Base-by-base conservation (phyloP, 2,329 filamentous ascomycete species). In the Penicillium sp. region DNA sequence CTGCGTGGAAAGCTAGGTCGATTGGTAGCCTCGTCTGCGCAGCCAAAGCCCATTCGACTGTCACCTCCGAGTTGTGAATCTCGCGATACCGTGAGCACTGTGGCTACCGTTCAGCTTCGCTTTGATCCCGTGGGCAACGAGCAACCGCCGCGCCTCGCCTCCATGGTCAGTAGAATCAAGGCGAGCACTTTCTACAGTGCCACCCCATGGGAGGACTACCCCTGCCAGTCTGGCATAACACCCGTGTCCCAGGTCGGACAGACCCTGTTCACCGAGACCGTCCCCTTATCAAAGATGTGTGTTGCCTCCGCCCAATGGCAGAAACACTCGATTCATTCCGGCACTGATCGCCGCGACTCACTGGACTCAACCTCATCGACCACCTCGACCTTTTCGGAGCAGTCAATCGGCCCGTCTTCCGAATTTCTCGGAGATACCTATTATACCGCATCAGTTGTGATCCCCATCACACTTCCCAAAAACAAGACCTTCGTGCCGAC, bases 401-500 rank as follows among this genome's bases (percentile, higher is more conserved):
- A 67, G 47, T 65, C 67, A 21, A 63, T 66, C 3, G 60, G 60
- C 4, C 65, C 76, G 18, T 72, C 72, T 1, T 60, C 70, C 36
- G 66, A 66, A 24, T 82, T 80, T 16, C 41, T 44, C 10, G 46
- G 55, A 7, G 56, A 53, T 16, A 56, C 44, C 15, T 85, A 81
- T 70, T 89, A 86, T 70, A 85, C 82, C 2, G 78, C 85, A 6
- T 76, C 76, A n/a, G 73, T 89, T 33, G 66, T 86, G 2, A 80
- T 88, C 2, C 86, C 86, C 0, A 74, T 89, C 62, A 79, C 79
- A 0, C 76, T 88, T 0, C 85, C 86, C 2, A 64, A 66, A n/a
- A 74, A 74, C 56, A 87, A 85, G 60, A 73, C 79, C 24, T 87
- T 87, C 66, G 72, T 87, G 18, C 87, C 86, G 1, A 86, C 85